phyloP scores from a whole-genome alignment of 2,329 filamentous ascomycete species.

The Didymella segeticola region DNA sequence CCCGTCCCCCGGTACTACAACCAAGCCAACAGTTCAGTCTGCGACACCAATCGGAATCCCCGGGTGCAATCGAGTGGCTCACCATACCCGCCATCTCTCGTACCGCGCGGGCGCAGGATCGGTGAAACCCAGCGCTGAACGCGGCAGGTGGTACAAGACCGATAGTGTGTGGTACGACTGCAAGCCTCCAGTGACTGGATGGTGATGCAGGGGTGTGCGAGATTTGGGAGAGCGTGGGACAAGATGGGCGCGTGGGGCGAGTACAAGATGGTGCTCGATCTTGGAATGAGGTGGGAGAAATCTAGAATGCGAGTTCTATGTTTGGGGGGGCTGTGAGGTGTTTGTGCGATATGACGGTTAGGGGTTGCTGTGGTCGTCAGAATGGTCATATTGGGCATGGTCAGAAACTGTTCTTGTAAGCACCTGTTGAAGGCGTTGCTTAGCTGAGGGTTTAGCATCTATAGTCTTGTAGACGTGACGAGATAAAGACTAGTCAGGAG shows the following conservation, averaged over 20 bases:
- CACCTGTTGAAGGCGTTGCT: too few species aligned
- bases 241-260: slow-evolving; percentile 6
- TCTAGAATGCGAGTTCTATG: background rate
- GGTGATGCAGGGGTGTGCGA: background rate
- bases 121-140: slow-evolving; percentile 25
- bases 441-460: background rate
- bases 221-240: slow-evolving; percentile 18
- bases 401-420: too few species aligned
- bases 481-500: background rate
- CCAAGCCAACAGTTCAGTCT: slow-evolving; percentile 6
- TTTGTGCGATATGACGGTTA: too few species aligned
- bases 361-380: too few species aligned
- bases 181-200: background rate
- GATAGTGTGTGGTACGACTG: slow-evolving; percentile 5
- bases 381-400: too few species aligned
- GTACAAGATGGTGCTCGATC: background rate
- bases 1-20: background rate
- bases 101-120: slow-evolving; percentile 25
- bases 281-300: background rate
- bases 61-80: slow-evolving; percentile 26
- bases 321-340: too few species aligned
- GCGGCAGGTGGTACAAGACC: slow-evolving; percentile 32
- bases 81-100: slow-evolving; percentile 19
- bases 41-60: slow-evolving; percentile 40
- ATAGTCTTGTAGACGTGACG: background rate